A percentile compares a stretch with the other conserved stretches of the same genome.
Evolutionary conservation across 2,329 filamentous ascomycete genomes (phyloP).

Genomic region (Fusarium coffeatum): DNA sequence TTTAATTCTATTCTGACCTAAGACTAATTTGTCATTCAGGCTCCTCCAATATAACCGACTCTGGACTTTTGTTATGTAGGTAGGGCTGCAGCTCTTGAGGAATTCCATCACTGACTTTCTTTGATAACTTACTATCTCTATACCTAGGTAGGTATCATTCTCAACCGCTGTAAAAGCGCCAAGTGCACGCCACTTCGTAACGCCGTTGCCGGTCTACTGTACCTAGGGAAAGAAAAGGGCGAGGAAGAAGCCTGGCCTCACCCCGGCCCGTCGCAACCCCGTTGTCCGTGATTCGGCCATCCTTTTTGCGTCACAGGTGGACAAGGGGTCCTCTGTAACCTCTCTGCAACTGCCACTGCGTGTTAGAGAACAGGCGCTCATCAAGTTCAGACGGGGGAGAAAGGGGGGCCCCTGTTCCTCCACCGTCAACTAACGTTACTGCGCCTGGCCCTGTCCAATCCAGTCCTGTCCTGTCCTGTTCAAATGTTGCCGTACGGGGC

Average conservation of each 20-base stretch:
- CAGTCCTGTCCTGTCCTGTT: neutral
- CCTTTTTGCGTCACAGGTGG: slow-evolving; percentile 45
- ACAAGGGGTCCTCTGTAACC: slow-evolving; percentile 39
- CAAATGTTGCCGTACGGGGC: neutral
- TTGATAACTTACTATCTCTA: neutral
- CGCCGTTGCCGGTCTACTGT: neutral
- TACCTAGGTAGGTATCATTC: slow-evolving; percentile 3
- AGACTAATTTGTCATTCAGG: slow-evolving; percentile 3
- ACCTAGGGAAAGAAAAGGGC: neutral
- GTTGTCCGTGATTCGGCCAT: slow-evolving; percentile 39
- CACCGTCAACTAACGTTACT: slow-evolving; percentile 35
- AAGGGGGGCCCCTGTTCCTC: slow-evolving; percentile 29
- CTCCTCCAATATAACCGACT: slow-evolving; percentile 1
- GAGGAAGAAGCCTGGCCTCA: slow-evolving; percentile 19
- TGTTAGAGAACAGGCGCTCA: slow-evolving; percentile 27
- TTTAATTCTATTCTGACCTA: neutral
- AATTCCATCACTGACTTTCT: slow-evolving; percentile 3
- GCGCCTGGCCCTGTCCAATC: slow-evolving; percentile 17
- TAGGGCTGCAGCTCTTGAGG: slow-evolving; percentile 27
- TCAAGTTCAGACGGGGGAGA: slow-evolving; percentile 20
- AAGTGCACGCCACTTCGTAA: slow-evolving; percentile 27
- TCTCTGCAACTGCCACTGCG: slow-evolving; percentile 19
- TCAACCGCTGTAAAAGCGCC: slow-evolving; percentile 9
- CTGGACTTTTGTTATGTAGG: slow-evolving; percentile 16
- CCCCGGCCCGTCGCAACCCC: slow-evolving; percentile 29